Conservation (phyloP, 345 rosid species). For the Hypericum perforatum region DNA sequence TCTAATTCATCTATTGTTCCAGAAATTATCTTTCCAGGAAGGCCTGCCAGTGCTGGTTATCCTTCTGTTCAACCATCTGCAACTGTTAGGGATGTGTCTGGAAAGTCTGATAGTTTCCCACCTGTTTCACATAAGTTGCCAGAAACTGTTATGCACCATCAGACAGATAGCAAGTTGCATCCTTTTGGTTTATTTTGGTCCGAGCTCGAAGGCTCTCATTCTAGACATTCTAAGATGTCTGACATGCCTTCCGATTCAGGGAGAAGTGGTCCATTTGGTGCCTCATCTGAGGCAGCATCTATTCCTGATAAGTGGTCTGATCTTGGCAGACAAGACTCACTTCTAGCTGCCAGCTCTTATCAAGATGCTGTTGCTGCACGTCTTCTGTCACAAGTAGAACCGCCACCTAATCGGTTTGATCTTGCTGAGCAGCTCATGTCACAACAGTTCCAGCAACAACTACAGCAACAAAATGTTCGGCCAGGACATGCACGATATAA, state of each 20-base stretch:
- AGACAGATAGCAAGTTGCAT: conserved; percentile 37
- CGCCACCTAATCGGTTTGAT: conserved; percentile 34
- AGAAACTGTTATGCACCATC: conserved; percentile 24
- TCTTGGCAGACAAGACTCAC: conserved; percentile 28
- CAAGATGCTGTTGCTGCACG: conserved; percentile 34
- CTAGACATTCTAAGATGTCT: conserved; percentile 27
- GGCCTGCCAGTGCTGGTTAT: conserved; percentile 34
- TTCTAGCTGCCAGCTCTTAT: conserved; percentile 24
- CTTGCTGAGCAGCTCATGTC: conserved; percentile 39
- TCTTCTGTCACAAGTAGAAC: conserved; percentile 29
- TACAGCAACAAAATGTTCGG: conserved; percentile 30
- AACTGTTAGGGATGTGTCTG: conserved; percentile 12
- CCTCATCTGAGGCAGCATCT: conserved; percentile 27
- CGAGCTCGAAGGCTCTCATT: conserved; percentile 41
- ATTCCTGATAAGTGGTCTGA: conserved; percentile 35
- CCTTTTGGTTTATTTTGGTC: conserved; percentile 59
- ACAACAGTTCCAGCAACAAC: conserved; percentile 36
- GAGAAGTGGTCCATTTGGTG: conserved; percentile 24
- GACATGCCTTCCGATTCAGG: conserved; percentile 24
- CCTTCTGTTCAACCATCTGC: conserved; percentile 23
- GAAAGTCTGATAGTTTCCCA: conserved; percentile 16
- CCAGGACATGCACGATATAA: conserved; percentile 29
- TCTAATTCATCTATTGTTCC: conserved; percentile 12
- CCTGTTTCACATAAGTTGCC: conserved; percentile 23
- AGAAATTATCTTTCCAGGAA: conserved; percentile 65